phyloP scores from a whole-genome alignment of 257 asterid genomes.

The Sherardia arvensis region DNA sequence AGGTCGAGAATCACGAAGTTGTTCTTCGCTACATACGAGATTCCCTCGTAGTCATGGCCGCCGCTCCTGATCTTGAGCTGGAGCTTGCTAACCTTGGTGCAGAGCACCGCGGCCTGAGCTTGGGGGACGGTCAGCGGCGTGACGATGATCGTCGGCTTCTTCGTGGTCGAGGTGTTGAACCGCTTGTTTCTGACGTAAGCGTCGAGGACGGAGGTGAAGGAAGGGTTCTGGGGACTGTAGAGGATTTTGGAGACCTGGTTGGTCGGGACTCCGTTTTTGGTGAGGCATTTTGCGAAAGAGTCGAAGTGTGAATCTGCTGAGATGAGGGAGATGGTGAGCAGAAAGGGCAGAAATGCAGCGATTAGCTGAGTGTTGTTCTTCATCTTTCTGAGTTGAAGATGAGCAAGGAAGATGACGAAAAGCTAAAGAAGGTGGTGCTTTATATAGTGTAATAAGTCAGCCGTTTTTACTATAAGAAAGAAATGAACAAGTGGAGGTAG shows the following conservation, averaged over 20 bases:
- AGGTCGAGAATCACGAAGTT: constrained; percentile 26
- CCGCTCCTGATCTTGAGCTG: constrained; percentile 41
- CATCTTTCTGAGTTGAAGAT: not conserved
- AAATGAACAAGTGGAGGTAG: not conserved
- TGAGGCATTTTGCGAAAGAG: constrained; percentile 22
- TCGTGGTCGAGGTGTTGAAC: constrained; percentile 18
- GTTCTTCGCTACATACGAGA: constrained; percentile 20
- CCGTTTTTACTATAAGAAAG: not conserved
- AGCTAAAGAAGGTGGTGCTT: not conserved
- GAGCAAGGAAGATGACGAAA: not conserved
- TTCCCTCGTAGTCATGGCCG: constrained; percentile 10
- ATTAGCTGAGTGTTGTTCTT: not conserved
- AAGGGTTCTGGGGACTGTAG: constrained; percentile 16
- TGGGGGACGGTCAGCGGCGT: constrained; percentile 22
- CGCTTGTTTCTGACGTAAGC: constrained; percentile 25
- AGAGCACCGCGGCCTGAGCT: constrained; percentile 17
- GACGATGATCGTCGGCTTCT: constrained; percentile 28
- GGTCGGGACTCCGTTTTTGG: constrained; percentile 8
- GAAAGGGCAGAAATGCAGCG: not conserved
- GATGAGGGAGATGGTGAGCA: not conserved
- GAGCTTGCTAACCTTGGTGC: constrained; percentile 20
- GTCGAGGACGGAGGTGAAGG: constrained; percentile 15
- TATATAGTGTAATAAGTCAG: not conserved
- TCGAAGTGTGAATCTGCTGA: constrained; percentile 7
- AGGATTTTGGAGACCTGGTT: constrained; percentile 11